Conservation (phyloP, 805 yeast genomes). For the Saccharomycopsis guyanensis region DNA sequence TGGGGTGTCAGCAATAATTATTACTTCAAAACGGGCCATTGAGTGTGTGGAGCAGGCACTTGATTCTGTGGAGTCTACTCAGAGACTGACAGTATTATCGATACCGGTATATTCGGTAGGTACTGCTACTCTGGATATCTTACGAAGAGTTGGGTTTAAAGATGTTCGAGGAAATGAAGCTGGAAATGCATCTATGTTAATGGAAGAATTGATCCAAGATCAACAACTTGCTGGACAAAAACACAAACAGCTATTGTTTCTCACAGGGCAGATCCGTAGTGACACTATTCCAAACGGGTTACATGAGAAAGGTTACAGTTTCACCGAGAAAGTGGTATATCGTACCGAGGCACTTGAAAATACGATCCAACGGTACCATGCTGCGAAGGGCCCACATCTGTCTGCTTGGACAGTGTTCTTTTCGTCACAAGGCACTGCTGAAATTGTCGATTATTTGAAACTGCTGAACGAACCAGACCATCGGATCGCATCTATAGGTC, state of each 20-base stretch:
- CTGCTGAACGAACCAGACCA: slow-evolving; percentile 19
- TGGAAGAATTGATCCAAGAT: background rate
- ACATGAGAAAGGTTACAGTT: slow-evolving; percentile 32
- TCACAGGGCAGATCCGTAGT: slow-evolving; percentile 81
- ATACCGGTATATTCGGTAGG: slow-evolving; percentile 82
- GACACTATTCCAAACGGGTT: slow-evolving; percentile 71
- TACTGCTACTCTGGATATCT: slow-evolving; percentile 67
- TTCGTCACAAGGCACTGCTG: slow-evolving; percentile 82
- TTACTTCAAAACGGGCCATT: slow-evolving; percentile 89
- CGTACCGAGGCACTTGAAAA: slow-evolving; percentile 49
- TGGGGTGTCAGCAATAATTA: slow-evolving; percentile 23
- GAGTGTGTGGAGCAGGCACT: slow-evolving; percentile 57
- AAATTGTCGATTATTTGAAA: slow-evolving; percentile 43
- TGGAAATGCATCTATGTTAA: background rate
- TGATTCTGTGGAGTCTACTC: slow-evolving; percentile 22
- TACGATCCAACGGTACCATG: slow-evolving; percentile 33
- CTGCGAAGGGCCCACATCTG: background rate
- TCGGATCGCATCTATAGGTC: slow-evolving; percentile 80
- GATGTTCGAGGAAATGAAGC: slow-evolving; percentile 46
- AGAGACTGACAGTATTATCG: slow-evolving; percentile 26
- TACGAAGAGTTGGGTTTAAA: slow-evolving; percentile 54
- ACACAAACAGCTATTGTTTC: slow-evolving; percentile 44
- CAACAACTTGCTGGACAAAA: background rate
- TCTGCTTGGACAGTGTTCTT: slow-evolving; percentile 71
- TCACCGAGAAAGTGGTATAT: slow-evolving; percentile 61